Percentiles rank a stretch among this genome's conserved stretches.
Conservation (phyloP, 208 protist species). For the Leishmania lainsoni region DNA sequence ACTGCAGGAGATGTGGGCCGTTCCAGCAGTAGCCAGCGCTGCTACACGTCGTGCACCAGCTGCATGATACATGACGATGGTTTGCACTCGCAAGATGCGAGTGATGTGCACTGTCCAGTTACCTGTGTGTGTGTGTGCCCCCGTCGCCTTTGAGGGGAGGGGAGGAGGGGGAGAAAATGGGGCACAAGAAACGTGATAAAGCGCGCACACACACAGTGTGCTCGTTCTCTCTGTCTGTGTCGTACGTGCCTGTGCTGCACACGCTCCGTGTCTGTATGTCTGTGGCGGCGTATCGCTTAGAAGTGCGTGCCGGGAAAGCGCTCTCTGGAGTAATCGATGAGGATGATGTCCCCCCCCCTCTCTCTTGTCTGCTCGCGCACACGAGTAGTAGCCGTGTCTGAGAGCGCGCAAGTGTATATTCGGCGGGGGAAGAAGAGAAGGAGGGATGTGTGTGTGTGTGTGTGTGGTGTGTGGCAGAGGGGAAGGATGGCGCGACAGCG, state of each 20-base stretch:
- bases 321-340: neutral
- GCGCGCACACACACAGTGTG: neutral
- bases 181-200: neutral
- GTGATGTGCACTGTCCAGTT: neutral
- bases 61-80: conserved; percentile 25
- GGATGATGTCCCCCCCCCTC: neutral
- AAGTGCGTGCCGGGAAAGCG: neutral
- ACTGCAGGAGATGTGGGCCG: neutral
- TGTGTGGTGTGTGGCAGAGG: too few relatives aligned
- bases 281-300: neutral
- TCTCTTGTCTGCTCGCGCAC: neutral
- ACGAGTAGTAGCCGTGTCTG: neutral
- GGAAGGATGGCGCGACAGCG: too few relatives aligned
- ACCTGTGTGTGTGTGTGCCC: neutral
- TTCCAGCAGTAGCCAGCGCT: neutral
- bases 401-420: too few relatives aligned
- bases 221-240: neutral
- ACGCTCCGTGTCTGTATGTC: neutral
- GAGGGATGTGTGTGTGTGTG: neutral
- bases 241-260: neutral
- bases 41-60: conserved; percentile 9
- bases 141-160: neutral
- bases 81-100: neutral
- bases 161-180: neutral
- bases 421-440: neutral